Evolutionary conservation across 208 protist species (phyloP), one percentile per base, ranked within the genome.

Genomic region (Wallacemonas sp.): DNA sequence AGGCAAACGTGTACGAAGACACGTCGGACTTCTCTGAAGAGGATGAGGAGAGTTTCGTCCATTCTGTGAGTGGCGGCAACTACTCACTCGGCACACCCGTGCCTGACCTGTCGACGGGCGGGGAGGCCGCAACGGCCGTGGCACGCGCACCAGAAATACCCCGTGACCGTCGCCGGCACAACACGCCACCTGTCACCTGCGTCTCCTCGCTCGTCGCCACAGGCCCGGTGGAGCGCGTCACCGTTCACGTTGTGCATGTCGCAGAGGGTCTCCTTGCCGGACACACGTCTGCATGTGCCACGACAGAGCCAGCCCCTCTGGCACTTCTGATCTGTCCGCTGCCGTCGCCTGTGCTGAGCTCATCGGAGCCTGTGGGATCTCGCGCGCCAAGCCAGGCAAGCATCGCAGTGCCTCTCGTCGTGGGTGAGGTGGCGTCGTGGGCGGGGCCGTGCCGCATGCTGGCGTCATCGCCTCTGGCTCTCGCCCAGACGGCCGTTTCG

Each of bases 11-110:
- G 1, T 41, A 56, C 24, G 64, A 62, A 26, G 51, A 33, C n/a
- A n/a, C n/a, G 24, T 41, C 46, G 14, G 55, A 38, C 5, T 53
- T 59, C 31, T 31, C 15, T 2, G 49, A 55, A 4, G 36, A 5
- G 26, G 6, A 5, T 19, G 15, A 26, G 54, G 54, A 17, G 0
- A 30, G 17, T 26, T 8, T 8, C 53, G 53, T n/a, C 22, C 26
- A 11, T 19, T 11, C 38, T 12, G 6, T 45, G 21, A 45, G 38
- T 34, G 11, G 44, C 55, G 38, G 31, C 33, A 22, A 5, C 12
- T 45, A 45, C 55, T 46, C 55, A 24, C 28, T 62, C 33, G 47
- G 47, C 47, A 6, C n/a, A n/a, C n/a, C n/a, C n/a, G n/a, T n/a
- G n/a, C n/a, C n/a, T n/a, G n/a, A n/a, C n/a, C n/a, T n/a, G n/a